Conservation (phyloP, 345 rosid genomes). For the Toxicodendron radicans region DNA sequence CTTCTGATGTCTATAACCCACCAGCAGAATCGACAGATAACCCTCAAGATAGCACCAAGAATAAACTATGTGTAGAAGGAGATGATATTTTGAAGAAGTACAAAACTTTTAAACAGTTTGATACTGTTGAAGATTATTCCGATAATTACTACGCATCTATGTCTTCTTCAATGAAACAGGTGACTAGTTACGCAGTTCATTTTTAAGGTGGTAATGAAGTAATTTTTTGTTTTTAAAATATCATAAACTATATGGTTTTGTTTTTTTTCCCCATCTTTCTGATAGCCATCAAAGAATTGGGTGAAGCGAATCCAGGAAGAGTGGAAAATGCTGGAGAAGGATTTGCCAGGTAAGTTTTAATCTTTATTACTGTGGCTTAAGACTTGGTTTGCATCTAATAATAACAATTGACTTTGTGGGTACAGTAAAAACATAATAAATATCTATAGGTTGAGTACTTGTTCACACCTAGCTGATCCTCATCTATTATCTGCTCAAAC, state of each 20-base stretch:
- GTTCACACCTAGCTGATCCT: background rate
- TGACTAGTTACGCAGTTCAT: slow-evolving; percentile 22
- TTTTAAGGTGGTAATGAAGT: background rate
- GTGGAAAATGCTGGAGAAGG: slow-evolving; percentile 82
- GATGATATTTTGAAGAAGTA: slow-evolving; percentile 54
- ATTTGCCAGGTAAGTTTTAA: slow-evolving; percentile 70
- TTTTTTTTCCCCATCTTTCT: slow-evolving; percentile 15
- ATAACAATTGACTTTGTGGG: background rate
- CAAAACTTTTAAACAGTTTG: slow-evolving; percentile 70
- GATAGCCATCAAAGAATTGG: slow-evolving; percentile 67
- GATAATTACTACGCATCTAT: slow-evolving; percentile 59
- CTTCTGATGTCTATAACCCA: slow-evolving; percentile 22
- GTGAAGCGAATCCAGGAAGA: slow-evolving; percentile 79
- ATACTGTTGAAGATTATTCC: slow-evolving; percentile 65
- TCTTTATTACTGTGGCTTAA: background rate
- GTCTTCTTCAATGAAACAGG: slow-evolving; percentile 53
- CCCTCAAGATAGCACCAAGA: slow-evolving; percentile 27
- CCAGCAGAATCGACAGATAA: slow-evolving; percentile 33
- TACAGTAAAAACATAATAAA: background rate
- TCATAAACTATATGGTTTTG: background rate
- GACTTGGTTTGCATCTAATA: slow-evolving; percentile 2
- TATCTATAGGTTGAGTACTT: too few species aligned
- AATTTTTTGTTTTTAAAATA: background rate
- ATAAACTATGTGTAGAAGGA: slow-evolving; percentile 31
- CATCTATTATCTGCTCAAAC: background rate